phyloP scores from a whole-genome alignment of 1,284 basidiomycete genomes.

The Sphaerobolus stellatus region DNA sequence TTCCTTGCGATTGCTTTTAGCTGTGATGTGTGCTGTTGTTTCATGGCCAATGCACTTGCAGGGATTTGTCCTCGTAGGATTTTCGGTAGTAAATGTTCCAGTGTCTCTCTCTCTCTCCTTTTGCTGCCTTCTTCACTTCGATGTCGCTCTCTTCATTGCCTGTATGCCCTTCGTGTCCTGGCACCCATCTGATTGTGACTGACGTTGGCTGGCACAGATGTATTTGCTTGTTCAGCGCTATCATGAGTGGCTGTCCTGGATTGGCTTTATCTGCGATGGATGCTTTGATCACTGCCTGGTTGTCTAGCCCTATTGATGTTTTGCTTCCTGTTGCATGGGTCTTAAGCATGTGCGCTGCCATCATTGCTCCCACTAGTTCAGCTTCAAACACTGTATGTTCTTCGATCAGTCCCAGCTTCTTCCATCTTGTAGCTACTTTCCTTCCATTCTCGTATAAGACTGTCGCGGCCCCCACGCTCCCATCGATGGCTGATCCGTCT shows the following conservation, averaged over 20 bases:
- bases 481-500: not conserved
- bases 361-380: not conserved
- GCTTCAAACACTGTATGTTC: not conserved
- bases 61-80: too few relatives aligned
- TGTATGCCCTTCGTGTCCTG: conserved; percentile 18
- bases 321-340: not conserved
- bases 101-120: conserved; percentile 2
- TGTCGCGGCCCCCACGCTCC: not conserved
- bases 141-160: conserved; percentile 23
- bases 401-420: not conserved
- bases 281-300: not conserved
- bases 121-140: conserved; percentile 21
- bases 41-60: too few relatives aligned
- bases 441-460: not conserved
- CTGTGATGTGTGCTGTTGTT: too few relatives aligned
- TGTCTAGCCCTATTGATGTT: not conserved
- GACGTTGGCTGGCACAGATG: too few relatives aligned
- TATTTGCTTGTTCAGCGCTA: not conserved
- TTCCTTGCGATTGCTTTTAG: too few relatives aligned
- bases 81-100: not conserved
- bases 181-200: conserved; percentile 15
- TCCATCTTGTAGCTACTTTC: not conserved
- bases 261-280: not conserved
- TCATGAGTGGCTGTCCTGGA: not conserved
- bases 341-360: not conserved